These are phyloP conservation scores for Glonium stellatum DNA, from an alignment of 495 filamentous ascomycete species.

Conservation along the genomic window DNA sequence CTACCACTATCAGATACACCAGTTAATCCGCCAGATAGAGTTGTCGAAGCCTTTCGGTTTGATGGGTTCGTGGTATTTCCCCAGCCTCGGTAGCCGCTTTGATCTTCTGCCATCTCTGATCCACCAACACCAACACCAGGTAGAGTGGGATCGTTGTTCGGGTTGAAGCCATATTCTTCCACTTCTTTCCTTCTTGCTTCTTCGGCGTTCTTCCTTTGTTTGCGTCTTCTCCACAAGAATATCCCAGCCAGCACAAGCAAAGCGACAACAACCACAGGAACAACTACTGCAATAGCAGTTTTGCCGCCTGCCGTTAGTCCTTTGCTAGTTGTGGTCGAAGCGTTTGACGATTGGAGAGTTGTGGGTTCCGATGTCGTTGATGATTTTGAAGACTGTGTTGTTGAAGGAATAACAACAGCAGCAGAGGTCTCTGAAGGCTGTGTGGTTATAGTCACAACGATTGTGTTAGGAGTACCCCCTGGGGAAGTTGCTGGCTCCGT, in stretches of 20 bases:
- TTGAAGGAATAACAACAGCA: background rate
- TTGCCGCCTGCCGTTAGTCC: constrained; percentile 57
- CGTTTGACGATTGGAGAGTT: constrained; percentile 1
- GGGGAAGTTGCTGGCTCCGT: constrained; percentile 19
- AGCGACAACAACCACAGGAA: constrained; percentile 85
- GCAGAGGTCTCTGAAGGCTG: background rate
- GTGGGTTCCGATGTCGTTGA: constrained; percentile 2
- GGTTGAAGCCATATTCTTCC: constrained; percentile 94
- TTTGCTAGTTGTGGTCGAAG: background rate
- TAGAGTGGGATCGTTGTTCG: constrained; percentile 81
- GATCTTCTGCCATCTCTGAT: constrained; percentile 47
- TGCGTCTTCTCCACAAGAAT: constrained; percentile 81
- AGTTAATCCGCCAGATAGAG: constrained; percentile 70
- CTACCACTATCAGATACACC: constrained; percentile 61
- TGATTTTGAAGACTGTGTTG: constrained; percentile 3
- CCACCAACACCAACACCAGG: constrained; percentile 56
- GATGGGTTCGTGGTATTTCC: constrained; percentile 71
- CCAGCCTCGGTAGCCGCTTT: constrained; percentile 87
- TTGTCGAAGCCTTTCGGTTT: constrained; percentile 80
- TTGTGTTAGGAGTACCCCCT: constrained; percentile 16
- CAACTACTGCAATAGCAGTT: constrained; percentile 88
- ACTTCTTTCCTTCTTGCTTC: constrained; percentile 89
- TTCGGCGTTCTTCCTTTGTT: constrained; percentile 73
- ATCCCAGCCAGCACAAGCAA: constrained; percentile 68
- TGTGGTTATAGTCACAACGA: constrained; percentile 20